Conservation (phyloP, 495 filamentous ascomycete genomes). For the Cercophora newfieldiana region DNA sequence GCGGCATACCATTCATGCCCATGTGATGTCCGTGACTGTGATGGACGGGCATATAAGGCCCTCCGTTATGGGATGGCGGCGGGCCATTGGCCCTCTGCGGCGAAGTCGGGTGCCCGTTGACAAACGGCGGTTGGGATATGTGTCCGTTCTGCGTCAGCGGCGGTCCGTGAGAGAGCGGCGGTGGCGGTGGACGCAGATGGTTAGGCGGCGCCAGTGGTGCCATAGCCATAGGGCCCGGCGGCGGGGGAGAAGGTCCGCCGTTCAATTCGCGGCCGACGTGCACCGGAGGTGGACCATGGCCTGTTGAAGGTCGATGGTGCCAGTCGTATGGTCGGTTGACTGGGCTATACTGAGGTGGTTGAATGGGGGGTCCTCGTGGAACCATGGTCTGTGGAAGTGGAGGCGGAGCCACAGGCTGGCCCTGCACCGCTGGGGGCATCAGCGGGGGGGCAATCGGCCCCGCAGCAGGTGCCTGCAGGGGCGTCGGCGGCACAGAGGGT, state of each 20-base stretch:
- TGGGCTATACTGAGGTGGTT: conserved; percentile 29
- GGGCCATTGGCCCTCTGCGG: conserved; percentile 38
- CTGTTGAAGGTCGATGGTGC: conserved; percentile 33
- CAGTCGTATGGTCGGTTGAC: conserved; percentile 33
- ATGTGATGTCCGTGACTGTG: conserved; percentile 37
- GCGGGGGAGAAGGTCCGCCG: conserved; percentile 39
- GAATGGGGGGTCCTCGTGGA: conserved; percentile 32
- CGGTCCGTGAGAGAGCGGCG: conserved; percentile 39
- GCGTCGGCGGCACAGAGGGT: conserved; percentile 15
- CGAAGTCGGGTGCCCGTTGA: conserved; percentile 43
- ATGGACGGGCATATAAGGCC: conserved; percentile 19
- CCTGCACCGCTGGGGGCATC: conserved; percentile 40
- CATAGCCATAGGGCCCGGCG: conserved; percentile 25
- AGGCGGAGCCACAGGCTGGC: conserved; percentile 27
- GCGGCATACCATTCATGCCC: conserved; percentile 27
- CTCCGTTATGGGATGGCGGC: conserved; percentile 28
- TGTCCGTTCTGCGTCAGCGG: conserved; percentile 43
- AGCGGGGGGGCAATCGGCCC: conserved; percentile 43
- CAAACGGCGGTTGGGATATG: conserved; percentile 37
- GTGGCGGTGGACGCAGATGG: conserved; percentile 44
- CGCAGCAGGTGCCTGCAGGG: conserved; percentile 38
- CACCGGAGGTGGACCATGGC: conserved; percentile 35
- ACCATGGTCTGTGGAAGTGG: conserved; percentile 30
- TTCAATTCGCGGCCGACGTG: conserved; percentile 44
- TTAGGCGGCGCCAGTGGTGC: conserved; percentile 44